These are phyloP conservation scores for Botrytis sinoallii DNA, from an alignment of 2,329 filamentous ascomycete species.

Conservation along the genomic window DNA sequence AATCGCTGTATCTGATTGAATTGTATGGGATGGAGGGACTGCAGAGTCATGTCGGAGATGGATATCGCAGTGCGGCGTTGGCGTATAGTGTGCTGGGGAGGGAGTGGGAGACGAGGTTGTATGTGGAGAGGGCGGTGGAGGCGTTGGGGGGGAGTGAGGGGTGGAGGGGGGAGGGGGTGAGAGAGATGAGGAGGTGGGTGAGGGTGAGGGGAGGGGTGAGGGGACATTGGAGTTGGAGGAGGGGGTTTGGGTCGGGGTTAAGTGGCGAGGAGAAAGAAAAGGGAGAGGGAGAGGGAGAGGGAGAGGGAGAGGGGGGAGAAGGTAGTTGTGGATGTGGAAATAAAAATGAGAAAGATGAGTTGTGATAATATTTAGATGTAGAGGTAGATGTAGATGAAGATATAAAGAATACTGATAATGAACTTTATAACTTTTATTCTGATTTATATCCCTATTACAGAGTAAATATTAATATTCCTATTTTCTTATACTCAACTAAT, in stretches of 20 bases:
- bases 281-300: no score
- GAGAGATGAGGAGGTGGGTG: background rate
- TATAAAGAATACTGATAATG: no score
- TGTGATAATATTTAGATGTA: background rate
- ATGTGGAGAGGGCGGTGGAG: background rate
- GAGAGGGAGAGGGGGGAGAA: no score
- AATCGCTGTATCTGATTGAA: background rate
- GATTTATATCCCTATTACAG: background rate
- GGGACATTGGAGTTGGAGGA: background rate
- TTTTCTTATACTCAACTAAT: rapidly evolving
- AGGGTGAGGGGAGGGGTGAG: background rate
- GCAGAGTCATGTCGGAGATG: background rate
- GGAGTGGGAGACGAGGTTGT: background rate
- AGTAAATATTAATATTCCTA: background rate
- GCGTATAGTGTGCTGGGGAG: background rate
- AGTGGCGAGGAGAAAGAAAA: no score
- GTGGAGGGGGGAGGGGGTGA: background rate
- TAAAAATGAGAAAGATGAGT: background rate
- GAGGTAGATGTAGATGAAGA: background rate
- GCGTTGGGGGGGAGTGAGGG: background rate
- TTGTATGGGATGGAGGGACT: background rate
- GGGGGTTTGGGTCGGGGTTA: background rate
- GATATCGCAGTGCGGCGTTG: background rate
- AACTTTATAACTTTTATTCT: background rate
- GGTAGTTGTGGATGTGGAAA: background rate